A percentile compares a stretch with the other conserved stretches of the same genome.
Conservation (phyloP, 768 basidiomycete genomes). For the Suillus weaverae region DNA sequence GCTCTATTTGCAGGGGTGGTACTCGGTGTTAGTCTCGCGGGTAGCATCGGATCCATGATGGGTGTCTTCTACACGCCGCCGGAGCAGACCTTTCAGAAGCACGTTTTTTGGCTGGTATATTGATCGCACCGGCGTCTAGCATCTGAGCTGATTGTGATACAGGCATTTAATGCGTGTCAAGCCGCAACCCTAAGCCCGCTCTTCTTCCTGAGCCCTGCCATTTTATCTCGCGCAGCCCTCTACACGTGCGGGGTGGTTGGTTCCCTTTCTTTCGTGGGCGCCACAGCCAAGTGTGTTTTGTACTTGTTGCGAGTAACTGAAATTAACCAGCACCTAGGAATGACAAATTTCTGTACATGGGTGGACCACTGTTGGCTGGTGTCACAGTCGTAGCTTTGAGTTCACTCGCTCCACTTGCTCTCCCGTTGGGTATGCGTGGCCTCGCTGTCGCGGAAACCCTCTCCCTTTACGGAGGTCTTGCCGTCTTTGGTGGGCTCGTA, state of each 20-base stretch:
- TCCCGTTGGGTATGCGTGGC: constrained; percentile 79
- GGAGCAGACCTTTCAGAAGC: constrained; percentile 74
- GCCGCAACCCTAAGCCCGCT: constrained; percentile 84
- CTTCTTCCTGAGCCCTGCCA: constrained; percentile 85
- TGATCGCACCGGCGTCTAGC: background rate
- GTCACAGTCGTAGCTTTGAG: constrained; percentile 85
- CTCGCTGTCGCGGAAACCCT: constrained; percentile 77
- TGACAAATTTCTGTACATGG: constrained; percentile 84
- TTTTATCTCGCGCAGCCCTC: constrained; percentile 82
- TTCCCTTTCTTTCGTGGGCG: constrained; percentile 82
- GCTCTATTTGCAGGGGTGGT: constrained; percentile 58
- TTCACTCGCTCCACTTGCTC: constrained; percentile 84
- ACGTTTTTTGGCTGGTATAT: constrained; percentile 75
- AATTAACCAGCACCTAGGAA: constrained; percentile 39
- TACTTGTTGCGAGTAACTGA: background rate
- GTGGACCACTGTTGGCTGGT: constrained; percentile 85
- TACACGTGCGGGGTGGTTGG: constrained; percentile 90
- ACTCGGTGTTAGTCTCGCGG: constrained; percentile 75
- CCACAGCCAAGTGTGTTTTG: constrained; percentile 70
- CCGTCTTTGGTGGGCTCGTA: constrained; percentile 84
- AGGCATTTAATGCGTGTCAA: constrained; percentile 87
- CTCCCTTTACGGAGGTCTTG: constrained; percentile 84
- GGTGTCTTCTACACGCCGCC: constrained; percentile 78
- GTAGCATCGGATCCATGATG: constrained; percentile 84
- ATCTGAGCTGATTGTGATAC: constrained; percentile 8